phyloP scores from a whole-genome alignment of 371 early-diverging fungal species.

The Mortierella sp. region DNA sequence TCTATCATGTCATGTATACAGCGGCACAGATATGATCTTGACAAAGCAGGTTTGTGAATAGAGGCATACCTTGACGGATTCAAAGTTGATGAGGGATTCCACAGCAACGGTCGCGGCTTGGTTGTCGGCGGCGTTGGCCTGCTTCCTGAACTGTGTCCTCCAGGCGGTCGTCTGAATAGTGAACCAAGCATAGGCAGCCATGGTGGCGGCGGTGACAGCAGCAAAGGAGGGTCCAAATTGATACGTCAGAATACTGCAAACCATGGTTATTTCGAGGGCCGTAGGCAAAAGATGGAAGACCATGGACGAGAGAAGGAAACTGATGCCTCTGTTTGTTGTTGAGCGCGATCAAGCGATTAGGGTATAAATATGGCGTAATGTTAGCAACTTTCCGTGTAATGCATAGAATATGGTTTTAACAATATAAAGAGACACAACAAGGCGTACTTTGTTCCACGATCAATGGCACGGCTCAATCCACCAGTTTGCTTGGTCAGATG shows the following conservation, averaged over 20 bases:
- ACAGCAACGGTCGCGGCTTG: slow-evolving; percentile 92
- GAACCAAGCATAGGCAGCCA: slow-evolving; percentile 90
- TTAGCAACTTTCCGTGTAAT: not conserved
- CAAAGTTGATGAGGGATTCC: slow-evolving; percentile 95
- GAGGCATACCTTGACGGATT: slow-evolving; percentile 86
- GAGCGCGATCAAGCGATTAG: not conserved
- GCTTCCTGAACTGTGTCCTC: slow-evolving; percentile 88
- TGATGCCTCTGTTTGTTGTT: slow-evolving; percentile 81
- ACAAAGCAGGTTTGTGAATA: not conserved
- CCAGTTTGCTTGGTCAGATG: slow-evolving; percentile 95
- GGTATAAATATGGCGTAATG: not conserved
- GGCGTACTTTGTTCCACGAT: slow-evolving; percentile 94
- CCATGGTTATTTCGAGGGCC: slow-evolving; percentile 93
- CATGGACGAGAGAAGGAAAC: slow-evolving; percentile 91
- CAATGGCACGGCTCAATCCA: slow-evolving; percentile 95
- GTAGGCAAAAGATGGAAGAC: slow-evolving; percentile 97
- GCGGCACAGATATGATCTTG: not conserved
- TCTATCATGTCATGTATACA: not conserved
- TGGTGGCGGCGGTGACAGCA: slow-evolving; percentile 86
- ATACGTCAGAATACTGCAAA: slow-evolving; percentile 92
- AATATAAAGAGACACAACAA: not conserved
- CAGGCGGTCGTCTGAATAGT: slow-evolving; percentile 89
- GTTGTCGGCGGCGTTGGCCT: slow-evolving; percentile 96
- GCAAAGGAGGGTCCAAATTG: slow-evolving; percentile 91
- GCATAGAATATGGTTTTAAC: not conserved